Evolutionary conservation across 176 grass and related monocot species (phyloP).

Genomic region (Typha latifolia): DNA sequence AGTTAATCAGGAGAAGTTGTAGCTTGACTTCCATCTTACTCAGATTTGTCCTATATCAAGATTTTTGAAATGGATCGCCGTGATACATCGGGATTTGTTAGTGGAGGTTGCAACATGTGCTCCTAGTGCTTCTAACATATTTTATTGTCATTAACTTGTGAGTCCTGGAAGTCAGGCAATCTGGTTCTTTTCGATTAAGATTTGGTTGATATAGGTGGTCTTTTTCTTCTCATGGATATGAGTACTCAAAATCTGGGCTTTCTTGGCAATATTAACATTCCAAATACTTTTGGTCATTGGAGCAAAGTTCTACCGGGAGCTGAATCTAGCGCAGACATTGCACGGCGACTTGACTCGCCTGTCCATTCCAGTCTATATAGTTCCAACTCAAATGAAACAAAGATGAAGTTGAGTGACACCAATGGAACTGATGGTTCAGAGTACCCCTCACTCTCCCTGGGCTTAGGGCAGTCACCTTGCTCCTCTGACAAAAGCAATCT

Average conservation of each 20-base stretch:
- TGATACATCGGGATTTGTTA: conserved; percentile 85
- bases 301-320: conserved; percentile 22
- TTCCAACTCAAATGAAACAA: conserved; percentile 21
- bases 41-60: background rate
- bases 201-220: conserved; percentile 23
- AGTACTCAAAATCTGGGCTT: conserved; percentile 26
- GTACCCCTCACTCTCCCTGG: conserved; percentile 39
- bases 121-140: conserved; percentile 32
- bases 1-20: background rate
- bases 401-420: conserved; percentile 34
- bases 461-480: conserved; percentile 40
- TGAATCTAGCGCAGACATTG: conserved; percentile 18
- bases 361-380: conserved; percentile 13
- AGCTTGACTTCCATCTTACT: background rate
- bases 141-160: conserved; percentile 24
- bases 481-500: conserved; percentile 68
- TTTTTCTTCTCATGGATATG: conserved; percentile 43
- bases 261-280: conserved; percentile 25
- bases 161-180: conserved; percentile 46
- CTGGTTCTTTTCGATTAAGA: conserved; percentile 38
- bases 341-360: conserved; percentile 22
- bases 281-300: conserved; percentile 17
- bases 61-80: conserved; percentile 59
- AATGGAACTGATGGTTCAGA: conserved; percentile 19
- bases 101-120: conserved; percentile 58